Evolutionary conservation across 1,284 basidiomycete species (phyloP).

Genomic region (Cutaneotrichosporon curvatum): DNA sequence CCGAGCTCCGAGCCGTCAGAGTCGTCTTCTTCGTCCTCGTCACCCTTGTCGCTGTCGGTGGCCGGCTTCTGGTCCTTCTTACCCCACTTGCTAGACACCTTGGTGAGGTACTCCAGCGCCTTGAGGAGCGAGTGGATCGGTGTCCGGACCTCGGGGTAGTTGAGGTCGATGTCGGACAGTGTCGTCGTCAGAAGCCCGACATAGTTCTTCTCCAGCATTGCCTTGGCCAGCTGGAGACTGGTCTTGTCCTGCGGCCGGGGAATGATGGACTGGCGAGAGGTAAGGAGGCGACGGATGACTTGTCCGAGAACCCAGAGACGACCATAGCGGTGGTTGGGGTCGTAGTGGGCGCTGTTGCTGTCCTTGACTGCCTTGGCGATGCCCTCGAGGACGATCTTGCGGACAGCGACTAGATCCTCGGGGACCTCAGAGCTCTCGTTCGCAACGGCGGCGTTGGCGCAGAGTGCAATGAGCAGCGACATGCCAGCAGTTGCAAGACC

Average conservation of each 20-base stretch:
- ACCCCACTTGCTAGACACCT: conserved; percentile 96
- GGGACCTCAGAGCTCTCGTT: conserved; percentile 68
- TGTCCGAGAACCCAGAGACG: conserved; percentile 81
- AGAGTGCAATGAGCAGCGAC: conserved; percentile 83
- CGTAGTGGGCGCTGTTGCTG: conserved; percentile 53
- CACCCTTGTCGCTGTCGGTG: conserved; percentile 49
- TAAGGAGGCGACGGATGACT: conserved; percentile 79
- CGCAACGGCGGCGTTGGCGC: conserved; percentile 62
- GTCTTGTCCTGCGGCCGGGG: conserved; percentile 24
- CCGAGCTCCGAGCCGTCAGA: conserved; percentile 18
- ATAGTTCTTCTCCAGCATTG: conserved; percentile 98
- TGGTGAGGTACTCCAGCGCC: conserved; percentile 85
- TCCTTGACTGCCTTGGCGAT: conserved; percentile 85
- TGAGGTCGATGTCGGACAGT: conserved; percentile 87
- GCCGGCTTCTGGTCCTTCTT: conserved; percentile 56
- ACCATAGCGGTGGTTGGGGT: conserved; percentile 73
- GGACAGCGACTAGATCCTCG: conserved; percentile 69
- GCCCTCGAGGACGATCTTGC: conserved; percentile 84
- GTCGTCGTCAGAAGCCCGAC: conserved; percentile 82
- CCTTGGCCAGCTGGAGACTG: conserved; percentile 69
- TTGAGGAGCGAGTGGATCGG: conserved; percentile 78
- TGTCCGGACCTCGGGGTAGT: conserved; percentile 83
- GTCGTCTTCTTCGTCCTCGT: conserved; percentile 23
- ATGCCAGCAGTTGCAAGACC: conserved; percentile 72
- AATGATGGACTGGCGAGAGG: conserved; percentile 60